Conservation (phyloP, 257 asterid species). For the Penstemon eatonii region DNA sequence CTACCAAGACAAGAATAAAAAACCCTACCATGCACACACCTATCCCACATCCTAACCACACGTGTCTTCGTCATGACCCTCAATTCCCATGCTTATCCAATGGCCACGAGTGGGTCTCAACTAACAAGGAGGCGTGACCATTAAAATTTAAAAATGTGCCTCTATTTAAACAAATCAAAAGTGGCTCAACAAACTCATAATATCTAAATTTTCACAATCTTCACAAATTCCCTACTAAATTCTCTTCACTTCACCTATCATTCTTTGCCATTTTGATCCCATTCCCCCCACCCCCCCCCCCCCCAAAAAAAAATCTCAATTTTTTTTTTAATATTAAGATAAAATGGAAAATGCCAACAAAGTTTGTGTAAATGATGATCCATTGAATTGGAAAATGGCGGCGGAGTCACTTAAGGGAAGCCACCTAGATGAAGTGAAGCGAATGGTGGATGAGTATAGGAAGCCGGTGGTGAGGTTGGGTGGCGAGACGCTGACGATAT, state of each 20-base stretch:
- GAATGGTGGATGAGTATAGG: constrained; percentile 31
- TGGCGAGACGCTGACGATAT: constrained; percentile 28
- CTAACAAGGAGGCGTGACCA: too few species aligned
- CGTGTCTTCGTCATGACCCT: too few species aligned
- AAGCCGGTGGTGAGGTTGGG: constrained; percentile 27
- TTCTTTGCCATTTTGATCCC: too few species aligned
- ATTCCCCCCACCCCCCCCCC: too few species aligned
- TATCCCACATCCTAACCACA: too few species aligned
- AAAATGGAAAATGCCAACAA: constrained; percentile 19
- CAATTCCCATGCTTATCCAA: too few species aligned
- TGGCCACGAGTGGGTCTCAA: too few species aligned
- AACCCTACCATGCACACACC: too few species aligned
- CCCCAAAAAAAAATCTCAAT: too few species aligned
- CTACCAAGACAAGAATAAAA: too few species aligned
- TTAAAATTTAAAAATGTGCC: neutral
- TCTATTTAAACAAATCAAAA: constrained; percentile 28
- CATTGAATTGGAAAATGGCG: constrained; percentile 30
- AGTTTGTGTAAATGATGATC: constrained; percentile 2
- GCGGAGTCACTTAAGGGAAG: constrained; percentile 34
- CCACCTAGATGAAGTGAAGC: constrained; percentile 29
- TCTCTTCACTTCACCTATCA: neutral
- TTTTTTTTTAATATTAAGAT: too few species aligned
- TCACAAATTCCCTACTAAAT: neutral
- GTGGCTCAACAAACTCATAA: constrained; percentile 21
- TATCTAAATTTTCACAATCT: neutral